Conservation (phyloP, 1,139 yeast species). For the Zygosaccharomyces sapae region DNA sequence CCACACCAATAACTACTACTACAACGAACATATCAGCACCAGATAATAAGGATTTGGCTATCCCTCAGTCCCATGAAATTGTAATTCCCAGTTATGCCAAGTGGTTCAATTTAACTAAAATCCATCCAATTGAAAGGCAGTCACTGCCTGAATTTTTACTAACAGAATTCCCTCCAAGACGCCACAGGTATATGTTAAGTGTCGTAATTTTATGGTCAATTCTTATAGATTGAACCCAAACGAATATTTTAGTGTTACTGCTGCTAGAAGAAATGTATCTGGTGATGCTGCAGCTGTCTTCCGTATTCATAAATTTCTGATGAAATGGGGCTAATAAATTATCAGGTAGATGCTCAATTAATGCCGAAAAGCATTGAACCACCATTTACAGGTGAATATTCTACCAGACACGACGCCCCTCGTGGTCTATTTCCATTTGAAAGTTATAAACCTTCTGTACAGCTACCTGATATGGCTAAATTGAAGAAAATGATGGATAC, state of each 20-base stretch:
- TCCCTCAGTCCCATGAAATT: conserved; percentile 76
- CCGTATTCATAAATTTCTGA: conserved; percentile 84
- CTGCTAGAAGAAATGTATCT: conserved; percentile 88
- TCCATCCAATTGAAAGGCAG: conserved; percentile 60
- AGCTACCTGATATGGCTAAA: conserved; percentile 51
- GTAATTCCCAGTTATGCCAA: conserved; percentile 90
- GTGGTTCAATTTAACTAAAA: conserved; percentile 78
- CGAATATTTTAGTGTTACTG: conserved; percentile 88
- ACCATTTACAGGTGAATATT: conserved; percentile 66
- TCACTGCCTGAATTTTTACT: conserved; percentile 89
- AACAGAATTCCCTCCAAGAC: conserved; percentile 75
- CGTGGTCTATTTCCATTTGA: conserved; percentile 93
- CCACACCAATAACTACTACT: not conserved
- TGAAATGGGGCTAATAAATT: conserved; percentile 93
- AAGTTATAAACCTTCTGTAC: conserved; percentile 57
- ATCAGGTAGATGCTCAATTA: conserved; percentile 70
- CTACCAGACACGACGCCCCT: conserved; percentile 80
- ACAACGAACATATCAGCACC: not conserved
- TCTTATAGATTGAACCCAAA: conserved; percentile 89
- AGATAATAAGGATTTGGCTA: conserved; percentile 12
- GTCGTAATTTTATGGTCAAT: conserved; percentile 91
- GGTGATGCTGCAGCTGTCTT: conserved; percentile 95
- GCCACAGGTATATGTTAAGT: conserved; percentile 78
- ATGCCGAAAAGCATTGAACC: conserved; percentile 67
- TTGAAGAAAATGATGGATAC: conserved; percentile 48